A percentile compares a stretch with the other conserved stretches of the same genome.
Evolutionary conservation across 306 rosid species (phyloP).

Genomic region (Purshia tridentata): DNA sequence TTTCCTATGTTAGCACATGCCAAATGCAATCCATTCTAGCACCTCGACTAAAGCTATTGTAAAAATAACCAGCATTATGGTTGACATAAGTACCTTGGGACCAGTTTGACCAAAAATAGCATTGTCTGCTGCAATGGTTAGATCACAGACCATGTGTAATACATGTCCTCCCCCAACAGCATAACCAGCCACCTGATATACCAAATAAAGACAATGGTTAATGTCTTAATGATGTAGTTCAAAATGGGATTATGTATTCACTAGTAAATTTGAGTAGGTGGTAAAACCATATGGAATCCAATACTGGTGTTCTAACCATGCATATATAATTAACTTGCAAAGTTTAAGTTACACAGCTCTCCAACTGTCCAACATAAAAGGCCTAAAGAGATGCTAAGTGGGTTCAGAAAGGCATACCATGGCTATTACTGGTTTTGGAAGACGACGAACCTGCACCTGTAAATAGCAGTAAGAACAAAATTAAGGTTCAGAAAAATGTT

Average conservation of each 20-base stretch:
- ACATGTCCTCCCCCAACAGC: conserved; percentile 94
- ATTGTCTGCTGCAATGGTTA: conserved; percentile 90
- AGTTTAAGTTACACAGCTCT: neutral
- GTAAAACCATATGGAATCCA: neutral
- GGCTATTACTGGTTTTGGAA: conserved; percentile 92
- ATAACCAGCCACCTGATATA: conserved; percentile 82
- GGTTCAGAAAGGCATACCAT: conserved; percentile 50
- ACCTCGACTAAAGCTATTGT: neutral
- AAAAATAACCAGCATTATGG: conserved; percentile 1
- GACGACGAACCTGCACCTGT: conserved; percentile 85
- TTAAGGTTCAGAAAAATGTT: neutral
- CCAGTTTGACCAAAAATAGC: conserved; percentile 97
- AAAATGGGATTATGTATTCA: neutral
- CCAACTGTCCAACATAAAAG: neutral
- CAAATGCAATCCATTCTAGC: neutral
- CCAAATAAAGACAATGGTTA: neutral
- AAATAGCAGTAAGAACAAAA: neutral
- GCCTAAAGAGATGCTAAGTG: neutral
- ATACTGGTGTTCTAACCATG: neutral
- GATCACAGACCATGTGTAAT: conserved; percentile 84
- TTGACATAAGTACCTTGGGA: conserved; percentile 64
- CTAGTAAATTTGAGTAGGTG: neutral
- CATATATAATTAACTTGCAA: neutral
- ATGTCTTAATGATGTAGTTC: neutral
- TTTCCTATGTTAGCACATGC: neutral